Conservation (phyloP, 106 monocot species). For the Apostasia ramifera region DNA sequence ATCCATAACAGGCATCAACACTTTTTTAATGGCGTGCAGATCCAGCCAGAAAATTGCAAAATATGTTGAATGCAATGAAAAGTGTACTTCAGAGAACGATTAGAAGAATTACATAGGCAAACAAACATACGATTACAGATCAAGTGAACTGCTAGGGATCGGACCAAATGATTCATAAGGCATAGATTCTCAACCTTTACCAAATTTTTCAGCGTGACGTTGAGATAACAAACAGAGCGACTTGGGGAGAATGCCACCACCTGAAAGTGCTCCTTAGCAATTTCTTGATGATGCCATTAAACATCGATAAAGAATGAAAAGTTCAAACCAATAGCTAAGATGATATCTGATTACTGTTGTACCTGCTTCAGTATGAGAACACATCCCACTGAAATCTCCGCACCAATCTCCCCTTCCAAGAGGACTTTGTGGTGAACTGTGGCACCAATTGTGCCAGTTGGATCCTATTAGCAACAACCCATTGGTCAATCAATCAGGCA, state of each 20-base stretch:
- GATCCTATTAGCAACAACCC: slow-evolving; percentile 43
- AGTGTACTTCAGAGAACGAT: no score
- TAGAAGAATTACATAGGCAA: no score
- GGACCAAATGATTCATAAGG: no score
- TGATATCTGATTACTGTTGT: neutral
- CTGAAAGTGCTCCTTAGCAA: slow-evolving; percentile 27
- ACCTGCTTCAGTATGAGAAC: slow-evolving; percentile 80
- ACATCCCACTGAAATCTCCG: slow-evolving; percentile 60
- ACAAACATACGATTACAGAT: no score
- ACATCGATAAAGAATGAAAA: neutral
- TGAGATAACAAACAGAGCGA: slow-evolving; percentile 45
- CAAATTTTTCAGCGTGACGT: slow-evolving; percentile 61
- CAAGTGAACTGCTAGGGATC: no score
- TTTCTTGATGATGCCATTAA: neutral
- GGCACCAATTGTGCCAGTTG: slow-evolving; percentile 70
- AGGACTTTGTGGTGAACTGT: slow-evolving; percentile 53
- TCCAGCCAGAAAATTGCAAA: no score
- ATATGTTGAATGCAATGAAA: no score
- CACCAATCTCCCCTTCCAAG: slow-evolving; percentile 25
- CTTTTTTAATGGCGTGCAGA: no score
- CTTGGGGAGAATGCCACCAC: slow-evolving; percentile 58
- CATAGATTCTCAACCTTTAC: slow-evolving; percentile 39
- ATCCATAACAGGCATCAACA: no score
- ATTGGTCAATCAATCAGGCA: neutral
- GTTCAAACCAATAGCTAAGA: neutral